A percentile compares a stretch with the other conserved stretches of the same genome.
Conservation (phyloP, 2,329 filamentous ascomycete species). For the Cercospora sesami region DNA sequence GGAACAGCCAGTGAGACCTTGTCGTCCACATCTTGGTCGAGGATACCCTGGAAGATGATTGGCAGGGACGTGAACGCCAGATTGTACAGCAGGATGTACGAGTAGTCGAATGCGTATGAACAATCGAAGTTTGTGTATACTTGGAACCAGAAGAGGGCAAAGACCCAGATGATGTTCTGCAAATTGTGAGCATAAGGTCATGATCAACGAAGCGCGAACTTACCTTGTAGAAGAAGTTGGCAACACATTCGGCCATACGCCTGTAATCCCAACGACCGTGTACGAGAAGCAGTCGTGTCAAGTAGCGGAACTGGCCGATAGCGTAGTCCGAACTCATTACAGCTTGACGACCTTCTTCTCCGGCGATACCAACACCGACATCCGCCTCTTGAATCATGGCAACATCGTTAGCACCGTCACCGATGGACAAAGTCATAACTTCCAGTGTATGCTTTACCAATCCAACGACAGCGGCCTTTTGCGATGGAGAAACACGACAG, state of each 20-base stretch:
- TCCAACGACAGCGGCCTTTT: slow-evolving; percentile 94
- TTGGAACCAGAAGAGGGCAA: slow-evolving; percentile 95
- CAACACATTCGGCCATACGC: slow-evolving; percentile 85
- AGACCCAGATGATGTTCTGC: slow-evolving; percentile 94
- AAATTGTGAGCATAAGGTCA: slow-evolving; percentile 31
- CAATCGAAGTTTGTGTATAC: slow-evolving; percentile 95
- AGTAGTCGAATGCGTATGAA: slow-evolving; percentile 96
- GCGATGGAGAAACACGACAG: slow-evolving; percentile 92
- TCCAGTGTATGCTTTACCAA: slow-evolving; percentile 95
- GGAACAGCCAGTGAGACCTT: slow-evolving; percentile 91
- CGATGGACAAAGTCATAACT: slow-evolving; percentile 92
- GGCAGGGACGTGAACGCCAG: slow-evolving; percentile 94
- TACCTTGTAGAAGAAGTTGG: slow-evolving; percentile 99
- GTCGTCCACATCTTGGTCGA: slow-evolving; percentile 96
- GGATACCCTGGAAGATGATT: slow-evolving; percentile 90
- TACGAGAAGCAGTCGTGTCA: slow-evolving; percentile 80
- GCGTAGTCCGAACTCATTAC: slow-evolving; percentile 97
- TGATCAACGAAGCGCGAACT: slow-evolving; percentile 25
- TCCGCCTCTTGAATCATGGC: slow-evolving; percentile 98
- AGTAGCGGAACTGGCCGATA: slow-evolving; percentile 88
- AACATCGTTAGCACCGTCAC: slow-evolving; percentile 92
- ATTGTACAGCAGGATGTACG: slow-evolving; percentile 96
- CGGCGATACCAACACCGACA: slow-evolving; percentile 93
- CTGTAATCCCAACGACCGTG: slow-evolving; percentile 97
- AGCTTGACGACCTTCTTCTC: slow-evolving; percentile 86